phyloP scores from a whole-genome alignment of 1,284 basidiomycete genomes.

The Naganishia cerealis region DNA sequence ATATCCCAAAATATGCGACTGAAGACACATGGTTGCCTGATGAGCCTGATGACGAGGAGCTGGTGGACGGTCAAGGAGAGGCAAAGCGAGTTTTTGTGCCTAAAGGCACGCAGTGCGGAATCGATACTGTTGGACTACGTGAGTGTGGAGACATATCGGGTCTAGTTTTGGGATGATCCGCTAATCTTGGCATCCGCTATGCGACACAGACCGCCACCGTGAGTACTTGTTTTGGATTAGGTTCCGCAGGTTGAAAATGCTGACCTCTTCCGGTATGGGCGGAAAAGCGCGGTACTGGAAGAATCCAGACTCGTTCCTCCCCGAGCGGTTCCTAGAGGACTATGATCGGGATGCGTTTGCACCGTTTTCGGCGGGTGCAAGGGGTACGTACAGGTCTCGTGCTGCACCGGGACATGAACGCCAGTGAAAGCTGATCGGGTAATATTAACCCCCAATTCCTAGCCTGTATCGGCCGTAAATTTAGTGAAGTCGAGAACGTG shows the following conservation, averaged over 20 bases:
- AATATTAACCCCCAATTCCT: not conserved
- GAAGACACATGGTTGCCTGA: constrained; percentile 42
- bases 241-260: not conserved
- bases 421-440: not conserved
- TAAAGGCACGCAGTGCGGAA: constrained; percentile 29
- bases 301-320: constrained; percentile 28
- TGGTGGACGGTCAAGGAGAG: constrained; percentile 7
- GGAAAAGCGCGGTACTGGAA: constrained; percentile 31
- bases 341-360: constrained; percentile 34
- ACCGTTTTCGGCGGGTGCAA: constrained; percentile 33
- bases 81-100: constrained; percentile 30
- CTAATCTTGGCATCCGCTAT: not conserved
- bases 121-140: constrained; percentile 33
- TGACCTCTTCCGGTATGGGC: not conserved
- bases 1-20: constrained; percentile 54
- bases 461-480: constrained; percentile 34
- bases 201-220: constrained; percentile 29
- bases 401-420: not conserved
- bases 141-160: not conserved
- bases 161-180: not conserved
- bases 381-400: constrained; percentile 15
- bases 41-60: constrained; percentile 18
- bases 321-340: constrained; percentile 33
- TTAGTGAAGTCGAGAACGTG: constrained; percentile 34
- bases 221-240: not conserved